Conservation (phyloP, 371 early-diverging fungal genomes). For the Rhizopus delemar region DNA sequence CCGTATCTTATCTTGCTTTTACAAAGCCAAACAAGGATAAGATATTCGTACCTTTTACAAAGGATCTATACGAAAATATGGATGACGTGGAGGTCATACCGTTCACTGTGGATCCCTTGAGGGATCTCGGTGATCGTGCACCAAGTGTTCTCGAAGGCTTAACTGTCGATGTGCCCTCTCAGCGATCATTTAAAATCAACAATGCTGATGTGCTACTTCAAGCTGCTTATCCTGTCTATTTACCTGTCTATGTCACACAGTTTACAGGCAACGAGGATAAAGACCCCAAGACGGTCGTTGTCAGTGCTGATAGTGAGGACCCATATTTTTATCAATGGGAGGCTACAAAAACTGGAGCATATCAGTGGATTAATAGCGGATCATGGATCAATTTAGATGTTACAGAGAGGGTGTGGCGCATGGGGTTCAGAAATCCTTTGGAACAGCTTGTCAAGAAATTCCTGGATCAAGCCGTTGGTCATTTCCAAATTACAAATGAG, state of each 20-base stretch:
- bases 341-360: conserved; percentile 4
- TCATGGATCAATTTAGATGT: conserved; percentile 33
- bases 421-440: conserved; percentile 14
- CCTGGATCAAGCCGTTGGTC: conserved; percentile 19
- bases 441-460: conserved; percentile 18
- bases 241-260: conserved; percentile 38
- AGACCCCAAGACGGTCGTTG: conserved; percentile 24
- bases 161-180: conserved; percentile 2
- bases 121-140: conserved; percentile 19
- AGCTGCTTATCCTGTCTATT: conserved; percentile 38
- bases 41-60: conserved; percentile 24
- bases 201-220: conserved; percentile 23
- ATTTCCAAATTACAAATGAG: conserved; percentile 3
- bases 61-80: conserved; percentile 9
- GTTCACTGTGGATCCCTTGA: conserved; percentile 25
- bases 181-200: conserved; percentile 7
- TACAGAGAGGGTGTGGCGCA: conserved; percentile 28
- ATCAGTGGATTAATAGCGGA: conserved; percentile 40
- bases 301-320: conserved; percentile 28
- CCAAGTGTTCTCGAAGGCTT: conserved; percentile 11
- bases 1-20: conserved; percentile 34
- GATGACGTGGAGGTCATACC: conserved; percentile 30
- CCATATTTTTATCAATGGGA: conserved; percentile 35
- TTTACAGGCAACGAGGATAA: conserved; percentile 15
- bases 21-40: conserved; percentile 18